Conservation (phyloP, 805 yeast genomes). For the Schwanniomyces occidentalis region DNA sequence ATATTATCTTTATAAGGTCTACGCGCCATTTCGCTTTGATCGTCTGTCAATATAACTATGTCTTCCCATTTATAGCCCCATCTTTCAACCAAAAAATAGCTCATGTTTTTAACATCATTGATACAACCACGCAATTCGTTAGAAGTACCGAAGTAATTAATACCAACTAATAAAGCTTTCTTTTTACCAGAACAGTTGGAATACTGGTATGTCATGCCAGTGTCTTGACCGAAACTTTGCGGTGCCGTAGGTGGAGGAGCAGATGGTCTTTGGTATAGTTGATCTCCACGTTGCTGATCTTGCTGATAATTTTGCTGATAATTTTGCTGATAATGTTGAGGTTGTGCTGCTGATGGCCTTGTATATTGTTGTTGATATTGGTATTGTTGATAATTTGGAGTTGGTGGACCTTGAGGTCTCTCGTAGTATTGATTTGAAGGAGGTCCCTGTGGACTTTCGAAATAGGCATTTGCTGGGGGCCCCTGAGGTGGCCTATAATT, state of each 20-base stretch:
- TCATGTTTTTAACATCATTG: constrained; percentile 41
- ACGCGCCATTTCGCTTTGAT: constrained; percentile 30
- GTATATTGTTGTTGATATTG: constrained; percentile 4
- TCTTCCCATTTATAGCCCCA: constrained; percentile 38
- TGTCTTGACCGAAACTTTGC: constrained; percentile 36
- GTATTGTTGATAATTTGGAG: constrained; percentile 9
- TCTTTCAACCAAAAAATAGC: constrained; percentile 25
- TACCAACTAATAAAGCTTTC: constrained; percentile 38
- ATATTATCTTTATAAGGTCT: constrained; percentile 36
- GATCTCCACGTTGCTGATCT: constrained; percentile 8
- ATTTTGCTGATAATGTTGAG: not conserved
- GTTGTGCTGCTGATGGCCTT: constrained; percentile 3
- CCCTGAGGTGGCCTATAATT: constrained; percentile 18
- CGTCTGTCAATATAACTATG: constrained; percentile 40
- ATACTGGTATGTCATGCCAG: constrained; percentile 37
- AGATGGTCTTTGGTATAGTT: constrained; percentile 16
- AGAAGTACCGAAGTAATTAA: constrained; percentile 32
- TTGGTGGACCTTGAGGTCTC: constrained; percentile 22
- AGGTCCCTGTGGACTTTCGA: constrained; percentile 6
- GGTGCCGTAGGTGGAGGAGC: constrained; percentile 31
- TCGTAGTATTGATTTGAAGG: constrained; percentile 13
- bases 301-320: too few species aligned
- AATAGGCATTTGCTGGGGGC: constrained; percentile 20
- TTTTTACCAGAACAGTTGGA: constrained; percentile 38
- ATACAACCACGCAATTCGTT: constrained; percentile 38